phyloP scores from a whole-genome alignment of 2,329 filamentous ascomycete genomes.

The Apiospora koreana region DNA sequence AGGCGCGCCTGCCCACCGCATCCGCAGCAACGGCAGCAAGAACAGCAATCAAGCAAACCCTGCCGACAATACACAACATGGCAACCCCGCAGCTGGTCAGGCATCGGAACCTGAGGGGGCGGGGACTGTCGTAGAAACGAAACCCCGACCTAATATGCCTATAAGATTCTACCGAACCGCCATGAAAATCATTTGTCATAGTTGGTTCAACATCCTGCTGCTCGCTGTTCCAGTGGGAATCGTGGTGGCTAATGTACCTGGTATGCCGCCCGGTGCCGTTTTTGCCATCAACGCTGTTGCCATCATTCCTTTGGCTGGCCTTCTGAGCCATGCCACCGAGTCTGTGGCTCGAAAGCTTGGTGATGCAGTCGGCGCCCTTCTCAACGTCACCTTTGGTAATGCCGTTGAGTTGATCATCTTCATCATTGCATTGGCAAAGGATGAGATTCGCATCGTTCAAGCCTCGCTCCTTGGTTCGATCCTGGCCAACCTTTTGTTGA shows the following conservation, averaged over 20 bases:
- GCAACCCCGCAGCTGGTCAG: constrained; percentile 36
- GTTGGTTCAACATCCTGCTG: constrained; percentile 76
- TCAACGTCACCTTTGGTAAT: constrained; percentile 80
- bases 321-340: constrained; percentile 74
- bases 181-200: constrained; percentile 66
- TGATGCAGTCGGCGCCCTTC: constrained; percentile 70
- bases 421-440: constrained; percentile 76
- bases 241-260: constrained; percentile 54
- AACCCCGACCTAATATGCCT: constrained; percentile 27
- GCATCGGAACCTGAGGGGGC: constrained; percentile 52
- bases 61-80: constrained; percentile 30
- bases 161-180: constrained; percentile 49
- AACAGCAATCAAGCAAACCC: constrained; percentile 23
- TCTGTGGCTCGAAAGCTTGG: constrained; percentile 72
- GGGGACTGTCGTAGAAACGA: constrained; percentile 55
- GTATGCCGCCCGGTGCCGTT: constrained; percentile 59
- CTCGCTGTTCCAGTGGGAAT: constrained; percentile 81
- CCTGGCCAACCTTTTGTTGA: constrained; percentile 82
- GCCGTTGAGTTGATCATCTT: constrained; percentile 81
- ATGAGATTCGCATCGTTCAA: constrained; percentile 89
- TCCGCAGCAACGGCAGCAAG: constrained; percentile 21
- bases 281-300: constrained; percentile 77
- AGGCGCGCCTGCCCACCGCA: constrained; percentile 21
- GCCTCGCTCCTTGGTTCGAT: constrained; percentile 89
- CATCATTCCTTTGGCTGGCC: constrained; percentile 72